A percentile compares a stretch with the other conserved stretches of the same genome.
Evolutionary conservation across 768 basidiomycete species (phyloP).

Genomic region (Lactarius deliciosus): DNA sequence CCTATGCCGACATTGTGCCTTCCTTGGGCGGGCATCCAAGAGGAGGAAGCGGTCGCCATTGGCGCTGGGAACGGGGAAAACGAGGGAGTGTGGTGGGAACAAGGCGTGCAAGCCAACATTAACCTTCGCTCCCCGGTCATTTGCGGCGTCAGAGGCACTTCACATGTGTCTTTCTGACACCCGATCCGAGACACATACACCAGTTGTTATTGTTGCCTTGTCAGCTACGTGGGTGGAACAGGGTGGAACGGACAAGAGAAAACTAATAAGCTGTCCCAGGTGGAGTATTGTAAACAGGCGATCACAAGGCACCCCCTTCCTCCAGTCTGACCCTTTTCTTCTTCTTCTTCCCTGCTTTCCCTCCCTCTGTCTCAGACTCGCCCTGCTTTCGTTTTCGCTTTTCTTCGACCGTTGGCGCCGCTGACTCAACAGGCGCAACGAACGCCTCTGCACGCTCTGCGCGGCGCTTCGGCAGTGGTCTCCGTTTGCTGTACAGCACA

Average conservation of each 20-base stretch:
- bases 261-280: background rate
- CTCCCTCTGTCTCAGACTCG: conserved; percentile 31
- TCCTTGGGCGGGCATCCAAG: conserved; percentile 38
- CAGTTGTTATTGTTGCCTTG: background rate
- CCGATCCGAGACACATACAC: background rate
- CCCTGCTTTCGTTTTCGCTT: conserved; percentile 59
- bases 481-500: conserved; percentile 66
- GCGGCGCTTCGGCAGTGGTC: conserved; percentile 61
- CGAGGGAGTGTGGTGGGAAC: conserved; percentile 16
- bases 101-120: background rate
- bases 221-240: background rate
- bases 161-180: background rate
- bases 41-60: conserved; percentile 24
- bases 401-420: conserved; percentile 73
- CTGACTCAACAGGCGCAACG: conserved; percentile 79
- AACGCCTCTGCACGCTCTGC: conserved; percentile 87
- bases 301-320: conserved; percentile 15
- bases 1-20: conserved; percentile 60
- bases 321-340: conserved; percentile 38
- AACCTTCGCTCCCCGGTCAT: conserved; percentile 11
- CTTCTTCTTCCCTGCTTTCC: conserved; percentile 42
- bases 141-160: conserved; percentile 6
- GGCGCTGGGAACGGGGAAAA: background rate
- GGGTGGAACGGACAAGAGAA: background rate
- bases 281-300: background rate